phyloP scores from a whole-genome alignment of 192 early-diverging fungal genomes.

The Funneliformis mosseae region DNA sequence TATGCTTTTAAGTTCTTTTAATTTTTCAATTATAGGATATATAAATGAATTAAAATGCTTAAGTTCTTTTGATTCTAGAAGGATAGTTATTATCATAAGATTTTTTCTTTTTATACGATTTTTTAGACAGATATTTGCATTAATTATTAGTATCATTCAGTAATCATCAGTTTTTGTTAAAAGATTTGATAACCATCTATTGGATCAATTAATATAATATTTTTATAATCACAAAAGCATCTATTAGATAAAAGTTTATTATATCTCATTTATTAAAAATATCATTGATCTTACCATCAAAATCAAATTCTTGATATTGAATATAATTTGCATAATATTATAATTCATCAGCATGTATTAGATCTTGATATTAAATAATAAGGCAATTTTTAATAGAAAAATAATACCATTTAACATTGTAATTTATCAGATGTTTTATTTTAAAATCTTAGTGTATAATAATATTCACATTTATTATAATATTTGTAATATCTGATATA shows the following conservation, averaged over 20 bases:
- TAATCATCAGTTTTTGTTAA: constrained; percentile 8
- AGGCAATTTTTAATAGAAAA: constrained; percentile 1
- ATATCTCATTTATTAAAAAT: neutral
- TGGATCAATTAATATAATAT: neutral
- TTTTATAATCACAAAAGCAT: neutral
- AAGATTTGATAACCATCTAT: constrained; percentile 14
- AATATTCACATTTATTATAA: neutral
- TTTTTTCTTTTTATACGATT: constrained; percentile 4
- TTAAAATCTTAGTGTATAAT: neutral
- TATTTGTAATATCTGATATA: neutral
- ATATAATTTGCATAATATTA: constrained; percentile 1
- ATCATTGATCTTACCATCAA: neutral
- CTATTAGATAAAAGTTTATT: neutral
- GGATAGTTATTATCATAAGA: neutral
- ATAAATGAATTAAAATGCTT: constrained; percentile 18
- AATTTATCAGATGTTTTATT: no score
- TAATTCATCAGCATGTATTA: neutral
- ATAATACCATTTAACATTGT: neutral
- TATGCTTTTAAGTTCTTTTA: neutral
- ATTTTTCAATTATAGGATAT: neutral
- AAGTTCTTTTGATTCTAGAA: neutral
- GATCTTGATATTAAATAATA: constrained; percentile 4
- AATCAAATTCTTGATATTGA: no score
- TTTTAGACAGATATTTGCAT: neutral
- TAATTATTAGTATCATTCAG: neutral